Base-by-base conservation (phyloP, 208 protist species). In the Trypanosomatidae sp. region DNA sequence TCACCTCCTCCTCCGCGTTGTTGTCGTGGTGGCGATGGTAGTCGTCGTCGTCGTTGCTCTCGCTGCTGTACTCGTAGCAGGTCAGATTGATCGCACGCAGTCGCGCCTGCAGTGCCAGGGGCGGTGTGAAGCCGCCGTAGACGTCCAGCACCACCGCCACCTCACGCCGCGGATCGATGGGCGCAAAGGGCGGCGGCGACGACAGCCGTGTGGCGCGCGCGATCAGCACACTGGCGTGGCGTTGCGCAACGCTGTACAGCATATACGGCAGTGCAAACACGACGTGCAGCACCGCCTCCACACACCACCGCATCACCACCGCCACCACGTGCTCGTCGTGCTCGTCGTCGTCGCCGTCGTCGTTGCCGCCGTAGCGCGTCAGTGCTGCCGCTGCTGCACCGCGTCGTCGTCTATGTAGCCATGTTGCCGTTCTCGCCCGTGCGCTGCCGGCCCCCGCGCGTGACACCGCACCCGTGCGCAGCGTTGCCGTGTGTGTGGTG, bases 41-140 rank as follows among this genome's bases (percentile, higher is more conserved):
- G n/a, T 6, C 15, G 1, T 8, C 20, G 3, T 5, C 18, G 50
- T 50, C 25, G 51, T 27, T 16, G 48, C 49, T 1, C 38, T 13
- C 21, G 33, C 26, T 3, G 43, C 51, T 18, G 37, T 38, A 24
- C 43, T 82, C 69, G 49, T 81, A 81, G 10, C 82, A 38, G 0
- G 79, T 79, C 44, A 88, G 70, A 48, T 88, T 88, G 39, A 88
- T 74, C 0, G 79, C 79, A 25, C 79, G 73, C 28, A 88, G 56
- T 19, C 68, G 62, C 4, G 56, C 47, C 53, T 81, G 79, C 27
- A 88, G 39, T 3, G 50, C 6, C 1, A 70, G 25, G 6, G 79
- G 79, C 1, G 79, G 79, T 4, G 66, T 61, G 56, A 88, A 88
- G 22, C 57, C 54, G 10, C n/a, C 22, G 59, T 88, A 88, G 24